Base-by-base conservation (phyloP, 2,329 filamentous ascomycete genomes). In the Phialocephala subalpina region DNA sequence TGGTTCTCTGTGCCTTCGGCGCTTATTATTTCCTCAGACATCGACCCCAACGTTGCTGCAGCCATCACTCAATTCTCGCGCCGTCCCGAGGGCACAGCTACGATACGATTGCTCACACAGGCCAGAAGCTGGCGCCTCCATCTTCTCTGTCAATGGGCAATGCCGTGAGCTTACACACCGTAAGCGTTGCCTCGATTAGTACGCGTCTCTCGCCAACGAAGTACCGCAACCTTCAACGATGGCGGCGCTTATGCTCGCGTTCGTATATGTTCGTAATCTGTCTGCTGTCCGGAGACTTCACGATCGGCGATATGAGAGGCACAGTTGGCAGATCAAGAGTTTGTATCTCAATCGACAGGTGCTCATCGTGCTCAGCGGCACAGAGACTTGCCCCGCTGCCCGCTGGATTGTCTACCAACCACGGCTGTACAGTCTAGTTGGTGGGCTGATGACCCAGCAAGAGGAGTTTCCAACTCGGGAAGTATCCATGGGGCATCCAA, bases 21-120 rank as follows among this genome's bases (percentile, higher is more conserved):
- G 49, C 49, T 53, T 53, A 53, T 20, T 16, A 20, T 22, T 49
- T 12, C 14, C 25, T 29, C 49, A 16, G n/a, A 16, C 8, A 18
- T 29, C 45, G 20, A 20, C 45, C 20, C 45, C 49, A 53, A 53
- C 49, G 3, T n/a, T 18, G 12, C 49, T 53, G 22, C 22, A 52
- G 47, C 25, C 25, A 8, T 14, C 49, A 27, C 11, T 12, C 8
- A 16, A 14, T 16, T 14, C 35, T 57, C 55, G 55, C 55, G 29
- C 55, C 55, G 55, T 57, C 25, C 55, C 55, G 55, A 35, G 11
- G 55, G 55, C 55, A 57, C 55, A 57, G 55, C n/a, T 14, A 40
- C 55, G 35, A 40, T 57, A 20, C 55, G 29, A 33, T 53, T 33
- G 49, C 49, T 25, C 22, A 18, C 49, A 53, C 25, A 53, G 49